phyloP scores from a whole-genome alignment of 1,139 yeast genomes.

The Saccharomyces hybrid region DNA sequence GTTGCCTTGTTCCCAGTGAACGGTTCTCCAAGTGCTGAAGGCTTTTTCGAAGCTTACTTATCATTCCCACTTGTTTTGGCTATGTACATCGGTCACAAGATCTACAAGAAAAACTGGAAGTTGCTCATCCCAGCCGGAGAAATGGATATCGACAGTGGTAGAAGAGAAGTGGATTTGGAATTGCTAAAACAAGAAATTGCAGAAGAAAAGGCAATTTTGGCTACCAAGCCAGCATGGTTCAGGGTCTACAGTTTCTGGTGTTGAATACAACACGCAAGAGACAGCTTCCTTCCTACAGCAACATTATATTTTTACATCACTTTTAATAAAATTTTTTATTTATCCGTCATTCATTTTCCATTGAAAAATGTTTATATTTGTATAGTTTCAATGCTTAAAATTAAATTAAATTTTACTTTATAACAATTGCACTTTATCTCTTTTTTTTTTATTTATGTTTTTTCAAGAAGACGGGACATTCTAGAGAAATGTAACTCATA shows the following conservation, averaged over 20 bases:
- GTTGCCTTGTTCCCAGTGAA: slow-evolving; percentile 62
- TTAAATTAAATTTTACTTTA: too few species aligned
- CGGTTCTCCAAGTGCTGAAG: slow-evolving; percentile 40
- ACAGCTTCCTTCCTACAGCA: too few species aligned
- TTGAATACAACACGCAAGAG: slow-evolving; percentile 16
- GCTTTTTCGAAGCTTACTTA: slow-evolving; percentile 55
- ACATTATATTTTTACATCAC: too few species aligned
- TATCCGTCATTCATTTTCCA: not conserved
- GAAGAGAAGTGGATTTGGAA: slow-evolving; percentile 63
- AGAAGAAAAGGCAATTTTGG: slow-evolving; percentile 52
- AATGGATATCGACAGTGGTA: slow-evolving; percentile 65
- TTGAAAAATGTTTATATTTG: too few species aligned
- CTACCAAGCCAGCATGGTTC: slow-evolving; percentile 46
- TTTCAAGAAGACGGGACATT: too few species aligned
- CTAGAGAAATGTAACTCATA: not conserved
- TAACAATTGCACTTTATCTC: too few species aligned
- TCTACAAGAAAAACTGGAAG: slow-evolving; percentile 51
- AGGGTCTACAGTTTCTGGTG: slow-evolving; percentile 56
- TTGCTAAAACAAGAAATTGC: slow-evolving; percentile 58
- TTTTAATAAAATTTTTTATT: not conserved
- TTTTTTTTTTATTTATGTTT: too few species aligned
- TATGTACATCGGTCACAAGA: slow-evolving; percentile 49
- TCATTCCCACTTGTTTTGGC: slow-evolving; percentile 54
- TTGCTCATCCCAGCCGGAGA: slow-evolving; percentile 43
- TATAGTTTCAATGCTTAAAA: too few species aligned